Evolutionary conservation across 1,139 yeast species (phyloP), one percentile per base, ranked within the genome.

Genomic region (Candida mesenterica): DNA sequence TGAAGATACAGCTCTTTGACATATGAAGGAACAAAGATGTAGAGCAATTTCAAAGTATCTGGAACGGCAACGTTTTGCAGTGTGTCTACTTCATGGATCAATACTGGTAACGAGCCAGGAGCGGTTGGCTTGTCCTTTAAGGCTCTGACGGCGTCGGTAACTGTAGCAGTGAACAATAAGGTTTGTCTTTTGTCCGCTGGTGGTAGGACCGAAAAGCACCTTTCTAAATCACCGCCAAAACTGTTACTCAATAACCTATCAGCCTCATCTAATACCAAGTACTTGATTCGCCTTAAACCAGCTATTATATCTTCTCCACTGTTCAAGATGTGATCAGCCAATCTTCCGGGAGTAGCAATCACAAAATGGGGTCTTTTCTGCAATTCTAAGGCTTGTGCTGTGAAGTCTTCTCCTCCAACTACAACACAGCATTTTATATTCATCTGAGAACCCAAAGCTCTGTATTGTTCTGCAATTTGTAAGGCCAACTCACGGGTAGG

Each of bases 401-500:
- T 81, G 65, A 90, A 86, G 57, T 89, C 95, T 51, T 86, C 95
- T 30, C 99, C 99, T 37, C 99, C 99, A 10, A 92, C 96, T 23
- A 94, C 70, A 10, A 92, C 84, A 9, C 81, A 68, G 5, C 87
- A 82, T 56, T 84, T 76, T 42, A 92, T 77, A 56, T 89, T 89
- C 83, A 89, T 86, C 20, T 77, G 71, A 1, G 97, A 81, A 1
- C 99, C 99, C 32, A 94, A 61, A 0, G 97, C 98, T 3, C 88
- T 77, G 57, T 89, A 89, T 59, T 92, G 99, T 55, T 92, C 98
- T 1, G 97, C 97, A 20, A 92, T 92, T 57, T 92, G 99, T 55
- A 90, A 67, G 0, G 99, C 98, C 51, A 92, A 71, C 56, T 92
- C 98, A 59, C 99, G 68, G 0, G 99, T 94, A 2, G 99, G 99